Evolutionary conservation across 805 yeast genomes (phyloP), one percentile per base, ranked within the genome.

Genomic region (Jamesozyma gamospora): DNA sequence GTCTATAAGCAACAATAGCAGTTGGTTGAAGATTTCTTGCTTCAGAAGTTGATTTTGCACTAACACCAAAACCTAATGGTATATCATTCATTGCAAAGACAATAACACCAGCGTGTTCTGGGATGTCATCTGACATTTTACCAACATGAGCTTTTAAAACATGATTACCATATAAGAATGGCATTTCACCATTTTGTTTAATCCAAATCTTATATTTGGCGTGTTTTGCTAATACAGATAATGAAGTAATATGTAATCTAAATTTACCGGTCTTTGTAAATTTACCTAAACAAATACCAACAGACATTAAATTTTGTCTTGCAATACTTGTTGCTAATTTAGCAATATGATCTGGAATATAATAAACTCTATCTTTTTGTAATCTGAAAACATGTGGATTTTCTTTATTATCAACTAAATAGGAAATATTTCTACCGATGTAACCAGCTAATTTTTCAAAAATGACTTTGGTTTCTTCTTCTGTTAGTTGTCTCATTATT

Each of bases 131-230:
- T 40, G 94, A 82, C 83, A 92, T 86, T 53, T 87, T 81, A 28
- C 98, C 98, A 41, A 92, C 72, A 59, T 92, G 98, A 4, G 98
- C 98, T 60, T 92, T 92, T 51, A 92, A 70, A 21, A 90, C 90
- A 61, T 92, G 95, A 67, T 92, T 92, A 28, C 98, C 98, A 53
- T 92, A 92, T 48, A 92, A 66, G 60, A 82, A 92, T 12, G 98
- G 97, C 98, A 92, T 92, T 64, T 92, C 98, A 53, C 98, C 98
- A 58, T 92, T 92, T 37, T 77, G 79, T 63, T 92, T 92, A 64
- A 92, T 85, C 98, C 98, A 92, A 31, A 92, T 70, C 65, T 90
- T 92, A 67, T 80, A 87, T 61, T 83, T 84, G 36, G 98, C 96
- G 58, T 81, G 79, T 52, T 84, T 81, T 2, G 95, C 81, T 41